Evolutionary conservation across 768 basidiomycete genomes (phyloP), one percentile per base, ranked within the genome.

Genomic region (Suillus variegatus): DNA sequence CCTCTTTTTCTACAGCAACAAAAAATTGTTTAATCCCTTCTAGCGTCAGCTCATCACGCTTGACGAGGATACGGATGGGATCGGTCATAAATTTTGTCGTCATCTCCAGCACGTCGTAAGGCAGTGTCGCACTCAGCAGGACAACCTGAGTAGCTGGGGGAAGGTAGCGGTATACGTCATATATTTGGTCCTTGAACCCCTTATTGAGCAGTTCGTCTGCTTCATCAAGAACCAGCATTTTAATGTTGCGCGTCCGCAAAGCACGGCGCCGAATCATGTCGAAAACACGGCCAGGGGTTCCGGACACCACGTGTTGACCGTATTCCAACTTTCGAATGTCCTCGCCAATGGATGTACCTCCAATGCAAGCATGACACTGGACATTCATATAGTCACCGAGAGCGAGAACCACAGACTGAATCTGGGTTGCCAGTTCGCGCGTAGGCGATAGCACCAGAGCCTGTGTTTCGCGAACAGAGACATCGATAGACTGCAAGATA

Each of bases 81-180:
- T 98, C 95, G 62, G 93, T 94, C 96, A 99, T 98, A 84, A 99
- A 98, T 81, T 99, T 98, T 44, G 94, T 97, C 22, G 97, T 98
- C 93, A 98, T 97, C 82, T 99, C 97, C 76, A 99, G 79, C 49
- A 99, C 96, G 73, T 99, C 97, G 76, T 95, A 92, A 12, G 97
- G 97, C 67, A 99, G 85, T 35, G 96, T 98, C 52, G 97, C 95
- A 74, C 95, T 97, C 68, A 99, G 86, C 56, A 99, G 85, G 54
- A 99, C 95, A 55, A 99, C 97, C 79, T 99, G 97, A 6, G 95
- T 98, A 61, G 94, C 94, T 35, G 95, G 95, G 38, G 97, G 97
- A 49, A 99, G 91, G 76, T 96, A 96, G 68, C 95, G 92, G 79
- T 97, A 98, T 66, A 98, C 93, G 78, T 99, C 97, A 82, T 98